phyloP scores from a whole-genome alignment of 2,329 filamentous ascomycete genomes.

The Phyllosticta citriasiana region DNA sequence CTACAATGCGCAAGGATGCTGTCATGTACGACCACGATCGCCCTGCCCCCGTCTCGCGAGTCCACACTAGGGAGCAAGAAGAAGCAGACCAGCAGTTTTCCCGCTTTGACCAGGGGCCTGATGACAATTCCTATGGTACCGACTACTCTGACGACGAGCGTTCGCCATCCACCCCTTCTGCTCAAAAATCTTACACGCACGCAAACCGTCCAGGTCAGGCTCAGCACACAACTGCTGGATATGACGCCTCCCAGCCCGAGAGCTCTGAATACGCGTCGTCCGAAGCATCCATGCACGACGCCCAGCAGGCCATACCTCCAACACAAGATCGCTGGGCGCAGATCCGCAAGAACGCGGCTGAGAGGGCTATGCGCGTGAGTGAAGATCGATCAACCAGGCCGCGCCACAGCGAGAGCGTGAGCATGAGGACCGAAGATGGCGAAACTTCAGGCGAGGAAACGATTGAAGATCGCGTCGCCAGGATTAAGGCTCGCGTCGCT shows the following conservation, averaged over 20 bases:
- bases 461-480: conserved; percentile 90
- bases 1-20: conserved; percentile 7
- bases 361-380: conserved; percentile 58
- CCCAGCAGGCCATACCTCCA: conserved; percentile 24
- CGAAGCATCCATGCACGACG: conserved; percentile 32
- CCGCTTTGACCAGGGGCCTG: conserved; percentile 78
- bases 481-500: conserved; percentile 94
- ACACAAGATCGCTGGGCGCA: conserved; percentile 82
- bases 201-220: conserved; percentile 10
- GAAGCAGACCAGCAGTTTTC: conserved; percentile 54
- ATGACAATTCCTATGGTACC: conserved; percentile 72
- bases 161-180: conserved; percentile 10
- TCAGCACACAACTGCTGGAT: conserved; percentile 14
- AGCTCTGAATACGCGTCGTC: conserved; percentile 19
- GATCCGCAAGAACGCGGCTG: conserved; percentile 88
- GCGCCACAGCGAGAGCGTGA: conserved; percentile 42
- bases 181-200: conserved; percentile 12
- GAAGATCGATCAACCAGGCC: conserved; percentile 46
- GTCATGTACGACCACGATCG: conserved; percentile 4
- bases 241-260: conserved; percentile 18
- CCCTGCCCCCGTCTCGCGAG: conserved; percentile 3
- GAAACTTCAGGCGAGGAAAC: conserved; percentile 95
- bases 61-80: conserved; percentile 44
- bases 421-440: conserved; percentile 61
- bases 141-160: conserved; percentile 26